Base-by-base conservation (phyloP, 225 moss, liverwort and hornwort species). In the Physcomitrium patens region DNA sequence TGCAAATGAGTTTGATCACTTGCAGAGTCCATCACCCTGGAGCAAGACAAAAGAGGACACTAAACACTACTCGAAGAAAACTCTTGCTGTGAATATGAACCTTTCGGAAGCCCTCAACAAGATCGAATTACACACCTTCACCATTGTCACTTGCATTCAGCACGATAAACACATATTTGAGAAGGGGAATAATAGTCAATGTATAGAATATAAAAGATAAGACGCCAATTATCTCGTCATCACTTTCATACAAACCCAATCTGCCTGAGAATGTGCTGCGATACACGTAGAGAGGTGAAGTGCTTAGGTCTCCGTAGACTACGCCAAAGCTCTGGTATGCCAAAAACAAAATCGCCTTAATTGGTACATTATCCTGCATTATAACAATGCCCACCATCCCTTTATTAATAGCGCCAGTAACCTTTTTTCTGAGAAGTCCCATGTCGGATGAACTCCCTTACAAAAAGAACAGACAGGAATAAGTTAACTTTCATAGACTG, bases 301-400 rank as follows among this genome's bases (percentile, higher is more conserved):
- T 93, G 63, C 88, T 80, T 22, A 95, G 86, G 75, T 95, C 95
- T 12, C 95, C 95, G 28, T 95, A 95, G 8, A 95, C 93, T 0
- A 95, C 93, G 16, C 95, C 95, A 64, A 95, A 86, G 86, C 95
- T 95, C 84, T 95, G 95, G 75, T 95, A 95, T 0, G 95, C 91
- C 83, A 95, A 75, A 15, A 88, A 48, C 27, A 95, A 60, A 48
- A 83, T 60, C 43, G 89, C 76, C 60, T 73, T 78, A 65, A 69
- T 14, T 7, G 92, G 66, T 5, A 80, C 5, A 19, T 76, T 80
- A 9, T 67, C 88, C 86, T 85, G 86, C 70, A 49, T 12, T 16
- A 37, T 46, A 53, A 18, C 54, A 41, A n/a, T 27, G 18, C n/a
- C 0, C 64, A 28, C 19, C 43, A 20, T n/a, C 9, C 15, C 52